These are phyloP conservation scores for Diutina scorzettiae DNA, from an alignment of 1,139 yeast species.

Conservation along the genomic window DNA sequence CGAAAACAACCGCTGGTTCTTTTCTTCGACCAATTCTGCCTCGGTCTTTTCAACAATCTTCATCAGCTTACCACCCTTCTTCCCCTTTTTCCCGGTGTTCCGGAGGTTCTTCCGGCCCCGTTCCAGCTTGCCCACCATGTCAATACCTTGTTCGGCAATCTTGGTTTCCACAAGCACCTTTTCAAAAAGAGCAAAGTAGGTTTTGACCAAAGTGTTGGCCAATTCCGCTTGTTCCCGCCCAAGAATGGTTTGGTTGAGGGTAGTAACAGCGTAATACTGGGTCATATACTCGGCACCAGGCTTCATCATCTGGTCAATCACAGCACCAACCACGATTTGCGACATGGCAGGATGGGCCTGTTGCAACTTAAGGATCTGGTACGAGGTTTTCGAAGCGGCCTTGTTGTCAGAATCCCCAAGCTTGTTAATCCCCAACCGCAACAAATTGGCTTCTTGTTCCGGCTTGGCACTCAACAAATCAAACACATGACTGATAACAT, in stretches of 20 bases:
- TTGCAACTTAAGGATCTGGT: slow-evolving; percentile 64
- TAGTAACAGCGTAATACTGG: slow-evolving; percentile 75
- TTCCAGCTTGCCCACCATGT: slow-evolving; percentile 29
- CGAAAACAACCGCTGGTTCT: slow-evolving; percentile 72
- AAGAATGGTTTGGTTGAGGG: slow-evolving; percentile 86
- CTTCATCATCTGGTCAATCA: slow-evolving; percentile 71
- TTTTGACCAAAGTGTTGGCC: slow-evolving; percentile 72
- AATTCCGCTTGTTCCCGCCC: slow-evolving; percentile 63
- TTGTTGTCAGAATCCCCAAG: slow-evolving; percentile 88
- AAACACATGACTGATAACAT: slow-evolving; percentile 62
- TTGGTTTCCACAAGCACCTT: slow-evolving; percentile 66
- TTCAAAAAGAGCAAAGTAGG: slow-evolving; percentile 81
- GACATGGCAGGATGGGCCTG: slow-evolving; percentile 98
- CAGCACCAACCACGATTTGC: slow-evolving; percentile 60
- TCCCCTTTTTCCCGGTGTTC: slow-evolving; percentile 37
- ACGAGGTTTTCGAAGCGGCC: slow-evolving; percentile 83
- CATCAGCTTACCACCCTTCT: slow-evolving; percentile 75
- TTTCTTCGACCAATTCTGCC: slow-evolving; percentile 68
- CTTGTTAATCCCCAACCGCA: slow-evolving; percentile 84
- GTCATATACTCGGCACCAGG: slow-evolving; percentile 75
- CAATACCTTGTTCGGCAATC: slow-evolving; percentile 25
- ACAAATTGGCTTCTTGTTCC: slow-evolving; percentile 88
- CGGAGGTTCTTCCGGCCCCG: slow-evolving; percentile 43
- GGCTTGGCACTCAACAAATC: slow-evolving; percentile 79
- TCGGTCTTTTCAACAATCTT: slow-evolving; percentile 55